phyloP scores from a whole-genome alignment of 441 rosid species.

The Gossypium davidsonii region DNA sequence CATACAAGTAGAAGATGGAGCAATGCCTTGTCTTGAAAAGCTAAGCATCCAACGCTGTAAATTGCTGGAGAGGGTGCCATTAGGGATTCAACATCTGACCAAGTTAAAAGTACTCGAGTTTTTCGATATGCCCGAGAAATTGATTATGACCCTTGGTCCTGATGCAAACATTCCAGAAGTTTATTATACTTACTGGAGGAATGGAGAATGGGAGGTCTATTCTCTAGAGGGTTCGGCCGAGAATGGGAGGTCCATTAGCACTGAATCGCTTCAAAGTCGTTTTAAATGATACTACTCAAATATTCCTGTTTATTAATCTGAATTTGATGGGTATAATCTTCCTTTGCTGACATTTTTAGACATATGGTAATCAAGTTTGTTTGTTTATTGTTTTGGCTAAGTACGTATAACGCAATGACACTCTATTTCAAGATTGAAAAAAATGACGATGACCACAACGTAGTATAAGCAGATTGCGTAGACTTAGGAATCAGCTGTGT shows the following conservation, averaged over 20 bases:
- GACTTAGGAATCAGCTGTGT: not conserved
- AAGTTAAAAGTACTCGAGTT: conserved; percentile 28
- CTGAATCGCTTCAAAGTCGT: conserved; percentile 3
- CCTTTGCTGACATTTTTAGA: too few relatives aligned
- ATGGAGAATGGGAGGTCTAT: conserved; percentile 34
- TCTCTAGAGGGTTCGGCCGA: conserved; percentile 26
- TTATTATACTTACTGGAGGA: conserved; percentile 27
- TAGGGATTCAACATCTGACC: conserved; percentile 34
- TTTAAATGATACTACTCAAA: not conserved
- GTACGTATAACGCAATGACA: not conserved
- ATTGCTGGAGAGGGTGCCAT: conserved; percentile 29
- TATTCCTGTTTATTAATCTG: not conserved
- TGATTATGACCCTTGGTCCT: conserved; percentile 26
- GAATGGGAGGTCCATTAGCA: conserved; percentile 1
- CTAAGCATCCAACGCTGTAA: conserved; percentile 31
- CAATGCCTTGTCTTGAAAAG: conserved; percentile 34
- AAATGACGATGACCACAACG: not conserved
- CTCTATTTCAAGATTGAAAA: not conserved
- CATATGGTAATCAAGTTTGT: not conserved
- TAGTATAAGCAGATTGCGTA: not conserved
- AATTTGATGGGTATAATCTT: not conserved
- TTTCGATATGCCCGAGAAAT: conserved; percentile 31
- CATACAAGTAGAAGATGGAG: conserved; percentile 28
- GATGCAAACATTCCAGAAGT: conserved; percentile 34
- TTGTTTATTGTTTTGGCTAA: not conserved